Evolutionary conservation across 495 filamentous ascomycete species (phyloP).

Genomic region (Aspergillus baeticus): DNA sequence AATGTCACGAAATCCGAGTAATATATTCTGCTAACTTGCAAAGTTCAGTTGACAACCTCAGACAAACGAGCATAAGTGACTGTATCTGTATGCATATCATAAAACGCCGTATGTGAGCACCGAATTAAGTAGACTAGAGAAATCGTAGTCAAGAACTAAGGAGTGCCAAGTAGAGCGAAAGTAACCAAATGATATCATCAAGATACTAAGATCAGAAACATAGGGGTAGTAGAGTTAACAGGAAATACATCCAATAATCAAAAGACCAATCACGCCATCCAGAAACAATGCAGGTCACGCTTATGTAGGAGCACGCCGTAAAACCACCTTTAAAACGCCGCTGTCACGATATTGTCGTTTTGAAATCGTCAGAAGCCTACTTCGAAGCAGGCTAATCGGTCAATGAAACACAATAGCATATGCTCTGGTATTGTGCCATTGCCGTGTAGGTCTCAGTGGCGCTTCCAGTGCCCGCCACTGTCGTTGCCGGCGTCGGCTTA

Average conservation of each 20-base stretch:
- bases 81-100: neutral
- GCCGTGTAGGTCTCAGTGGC: conserved; percentile 39
- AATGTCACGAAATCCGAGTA: too few relatives aligned
- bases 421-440: conserved; percentile 36
- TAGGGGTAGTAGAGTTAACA: conserved; percentile 3
- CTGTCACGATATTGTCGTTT: conserved; percentile 6
- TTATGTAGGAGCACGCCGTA: conserved; percentile 25
- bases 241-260: conserved; percentile 12
- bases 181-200: conserved; percentile 15
- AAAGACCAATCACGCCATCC: conserved; percentile 17
- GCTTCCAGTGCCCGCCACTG: conserved; percentile 24
- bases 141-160: neutral
- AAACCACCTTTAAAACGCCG: conserved; percentile 19
- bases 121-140: conserved; percentile 8
- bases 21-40: too few relatives aligned
- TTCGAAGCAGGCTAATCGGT: conserved; percentile 28
- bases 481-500: conserved; percentile 45
- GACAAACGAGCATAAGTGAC: too few relatives aligned
- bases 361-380: neutral
- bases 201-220: conserved; percentile 9
- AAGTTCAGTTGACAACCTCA: too few relatives aligned
- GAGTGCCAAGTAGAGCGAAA: neutral
- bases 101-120: neutral
- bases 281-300: conserved; percentile 15
- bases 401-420: conserved; percentile 45